Conservation (phyloP, 1,284 basidiomycete genomes). For the Rhodofomes roseus region DNA sequence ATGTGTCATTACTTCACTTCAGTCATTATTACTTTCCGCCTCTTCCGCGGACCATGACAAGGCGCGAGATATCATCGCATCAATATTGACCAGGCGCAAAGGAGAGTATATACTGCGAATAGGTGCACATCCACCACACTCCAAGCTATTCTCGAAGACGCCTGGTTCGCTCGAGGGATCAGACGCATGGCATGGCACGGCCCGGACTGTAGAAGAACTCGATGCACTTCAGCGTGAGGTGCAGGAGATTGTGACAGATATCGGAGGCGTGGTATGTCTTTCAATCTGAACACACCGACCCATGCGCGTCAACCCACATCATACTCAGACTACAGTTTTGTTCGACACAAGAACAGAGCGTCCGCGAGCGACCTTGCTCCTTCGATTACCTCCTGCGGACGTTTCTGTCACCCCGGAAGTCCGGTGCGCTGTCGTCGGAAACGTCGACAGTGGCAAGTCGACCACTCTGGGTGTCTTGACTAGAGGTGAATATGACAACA, state of each 20-base stretch:
- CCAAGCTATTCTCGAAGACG: slow-evolving; percentile 41
- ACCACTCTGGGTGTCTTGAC: slow-evolving; percentile 90
- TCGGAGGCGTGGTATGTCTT: slow-evolving; percentile 65
- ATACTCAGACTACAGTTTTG: slow-evolving; percentile 49
- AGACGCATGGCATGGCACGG: slow-evolving; percentile 52
- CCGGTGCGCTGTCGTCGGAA: slow-evolving; percentile 93
- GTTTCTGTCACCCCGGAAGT: slow-evolving; percentile 82
- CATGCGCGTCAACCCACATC: not conserved
- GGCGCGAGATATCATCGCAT: slow-evolving; percentile 62
- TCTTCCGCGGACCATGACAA: slow-evolving; percentile 40
- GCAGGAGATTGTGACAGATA: slow-evolving; percentile 54
- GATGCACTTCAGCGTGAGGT: slow-evolving; percentile 42
- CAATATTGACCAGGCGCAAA: slow-evolving; percentile 55
- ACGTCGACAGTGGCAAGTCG: slow-evolving; percentile 92
- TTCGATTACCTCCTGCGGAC: slow-evolving; percentile 69
- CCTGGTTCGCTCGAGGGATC: slow-evolving; percentile 43
- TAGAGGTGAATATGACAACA: slow-evolving; percentile 43
- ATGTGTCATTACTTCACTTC: not conserved
- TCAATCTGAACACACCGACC: not conserved
- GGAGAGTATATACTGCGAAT: slow-evolving; percentile 73
- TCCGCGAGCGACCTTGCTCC: slow-evolving; percentile 53
- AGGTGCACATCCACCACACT: slow-evolving; percentile 56
- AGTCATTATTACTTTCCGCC: slow-evolving; percentile 50
- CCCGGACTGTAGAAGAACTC: slow-evolving; percentile 49
- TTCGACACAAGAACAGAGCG: slow-evolving; percentile 44